phyloP scores from a whole-genome alignment of 75 land plant species.

The Cupressus sempervirens region DNA sequence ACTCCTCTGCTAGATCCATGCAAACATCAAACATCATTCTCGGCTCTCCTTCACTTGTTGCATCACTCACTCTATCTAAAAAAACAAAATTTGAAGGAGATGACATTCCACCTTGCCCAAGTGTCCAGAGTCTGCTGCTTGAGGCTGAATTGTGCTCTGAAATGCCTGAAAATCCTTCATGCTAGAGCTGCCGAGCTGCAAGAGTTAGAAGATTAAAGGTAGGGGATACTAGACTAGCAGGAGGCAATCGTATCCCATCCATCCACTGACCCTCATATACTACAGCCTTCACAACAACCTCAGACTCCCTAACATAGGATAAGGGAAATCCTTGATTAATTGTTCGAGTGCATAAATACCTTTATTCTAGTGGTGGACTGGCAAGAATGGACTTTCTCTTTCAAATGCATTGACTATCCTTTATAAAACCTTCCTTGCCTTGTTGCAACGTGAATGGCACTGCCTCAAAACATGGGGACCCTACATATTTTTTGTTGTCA shows the following conservation, averaged over 20 bases:
- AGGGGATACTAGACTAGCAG: conserved; percentile 53
- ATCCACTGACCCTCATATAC: conserved; percentile 23
- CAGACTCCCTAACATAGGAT: neutral
- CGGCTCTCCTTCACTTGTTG: conserved; percentile 1
- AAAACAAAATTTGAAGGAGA: conserved; percentile 33
- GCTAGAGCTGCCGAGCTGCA: conserved; percentile 5
- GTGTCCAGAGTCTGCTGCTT: conserved; percentile 52
- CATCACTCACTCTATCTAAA: neutral
- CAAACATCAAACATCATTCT: too few species aligned
- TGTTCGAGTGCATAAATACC: neutral
- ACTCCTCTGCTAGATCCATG: conserved; percentile 46
- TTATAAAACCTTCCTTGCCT: too few species aligned
- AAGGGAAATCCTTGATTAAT: neutral
- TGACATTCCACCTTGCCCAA: conserved; percentile 69
- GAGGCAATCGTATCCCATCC: conserved; percentile 33
- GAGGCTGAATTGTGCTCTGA: neutral
- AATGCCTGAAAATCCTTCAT: neutral
- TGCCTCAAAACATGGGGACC: too few species aligned
- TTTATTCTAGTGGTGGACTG: conserved; percentile 43
- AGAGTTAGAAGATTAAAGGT: conserved; percentile 61
- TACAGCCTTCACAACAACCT: conserved; percentile 19
- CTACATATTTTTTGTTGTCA: too few species aligned
- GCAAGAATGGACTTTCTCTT: conserved; percentile 54
- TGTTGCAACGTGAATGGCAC: too few species aligned
- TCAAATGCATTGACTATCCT: too few species aligned